Conservation (phyloP, 2,329 filamentous ascomycete species). For the Fusarium tupiense region DNA sequence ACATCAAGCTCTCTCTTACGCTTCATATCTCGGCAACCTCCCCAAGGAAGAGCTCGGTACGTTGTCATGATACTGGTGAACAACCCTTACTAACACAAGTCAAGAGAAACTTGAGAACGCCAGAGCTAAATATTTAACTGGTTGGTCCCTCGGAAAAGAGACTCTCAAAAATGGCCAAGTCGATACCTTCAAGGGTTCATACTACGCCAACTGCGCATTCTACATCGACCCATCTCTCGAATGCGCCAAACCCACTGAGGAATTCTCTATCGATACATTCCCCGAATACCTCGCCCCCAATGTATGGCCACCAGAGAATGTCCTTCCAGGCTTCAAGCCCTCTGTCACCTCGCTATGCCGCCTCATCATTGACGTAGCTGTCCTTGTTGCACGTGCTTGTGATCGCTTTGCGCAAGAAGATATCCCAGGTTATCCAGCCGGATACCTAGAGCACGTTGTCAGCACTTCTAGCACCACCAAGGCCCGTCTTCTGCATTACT, state of each 20-base stretch:
- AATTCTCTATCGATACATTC: slow-evolving; percentile 71
- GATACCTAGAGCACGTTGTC: slow-evolving; percentile 89
- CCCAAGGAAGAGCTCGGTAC: slow-evolving; percentile 75
- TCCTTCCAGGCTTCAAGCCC: slow-evolving; percentile 78
- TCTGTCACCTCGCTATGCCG: slow-evolving; percentile 80
- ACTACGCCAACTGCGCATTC: slow-evolving; percentile 85
- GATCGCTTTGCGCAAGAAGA: slow-evolving; percentile 85
- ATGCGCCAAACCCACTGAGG: slow-evolving; percentile 67
- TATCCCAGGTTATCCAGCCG: slow-evolving; percentile 77
- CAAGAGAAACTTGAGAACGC: slow-evolving; percentile 67
- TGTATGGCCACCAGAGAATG: slow-evolving; percentile 78
- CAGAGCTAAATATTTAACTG: slow-evolving; percentile 71
- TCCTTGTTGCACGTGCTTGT: slow-evolving; percentile 88
- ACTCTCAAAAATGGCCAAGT: slow-evolving; percentile 80
- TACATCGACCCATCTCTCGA: slow-evolving; percentile 72
- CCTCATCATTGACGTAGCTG: slow-evolving; percentile 89
- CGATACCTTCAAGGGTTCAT: slow-evolving; percentile 84
- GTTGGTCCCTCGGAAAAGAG: slow-evolving; percentile 86
- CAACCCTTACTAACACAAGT: not conserved
- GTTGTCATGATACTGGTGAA: slow-evolving; percentile 23
- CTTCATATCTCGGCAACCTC: slow-evolving; percentile 88
- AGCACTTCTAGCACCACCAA: slow-evolving; percentile 88
- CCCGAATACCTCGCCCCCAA: slow-evolving; percentile 92
- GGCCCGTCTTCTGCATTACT: slow-evolving; percentile 92
- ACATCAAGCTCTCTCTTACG: slow-evolving; percentile 80